phyloP scores from a whole-genome alignment of 139 green algal species.

The Gonium pectorale region DNA sequence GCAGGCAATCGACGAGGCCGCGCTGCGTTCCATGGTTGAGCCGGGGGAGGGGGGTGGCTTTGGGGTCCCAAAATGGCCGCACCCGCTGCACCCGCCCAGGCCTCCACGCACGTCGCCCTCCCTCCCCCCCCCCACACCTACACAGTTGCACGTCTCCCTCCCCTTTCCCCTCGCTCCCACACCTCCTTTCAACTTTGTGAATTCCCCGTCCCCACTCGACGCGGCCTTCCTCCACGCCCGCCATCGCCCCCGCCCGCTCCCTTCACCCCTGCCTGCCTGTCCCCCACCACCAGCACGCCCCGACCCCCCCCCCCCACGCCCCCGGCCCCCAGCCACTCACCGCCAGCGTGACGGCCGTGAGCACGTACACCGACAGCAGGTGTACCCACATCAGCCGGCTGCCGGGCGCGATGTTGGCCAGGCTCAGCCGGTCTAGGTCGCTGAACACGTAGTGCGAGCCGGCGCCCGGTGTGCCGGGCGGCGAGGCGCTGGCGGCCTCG shows the following conservation, averaged over 20 bases:
- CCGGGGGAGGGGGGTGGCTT: no score
- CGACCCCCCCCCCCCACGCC: neutral
- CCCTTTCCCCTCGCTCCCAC: neutral
- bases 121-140: no score
- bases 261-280: neutral
- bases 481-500: neutral
- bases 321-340: no score
- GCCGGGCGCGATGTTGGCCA: slow-evolving; percentile 61
- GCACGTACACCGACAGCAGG: slow-evolving; percentile 60
- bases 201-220: neutral
- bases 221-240: neutral
- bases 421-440: slow-evolving; percentile 39
- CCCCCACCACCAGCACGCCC: neutral
- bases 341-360: slow-evolving; percentile 57
- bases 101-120: no score
- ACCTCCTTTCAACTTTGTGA: neutral
- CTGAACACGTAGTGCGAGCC: slow-evolving; percentile 34
- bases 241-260: neutral
- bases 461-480: neutral
- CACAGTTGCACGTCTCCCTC: no score
- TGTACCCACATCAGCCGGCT: slow-evolving; percentile 62
- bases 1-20: no score
- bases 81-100: no score
- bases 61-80: no score
- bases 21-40: no score